Conservation (phyloP, 768 basidiomycete genomes). For the Coprinopsis sp. region DNA sequence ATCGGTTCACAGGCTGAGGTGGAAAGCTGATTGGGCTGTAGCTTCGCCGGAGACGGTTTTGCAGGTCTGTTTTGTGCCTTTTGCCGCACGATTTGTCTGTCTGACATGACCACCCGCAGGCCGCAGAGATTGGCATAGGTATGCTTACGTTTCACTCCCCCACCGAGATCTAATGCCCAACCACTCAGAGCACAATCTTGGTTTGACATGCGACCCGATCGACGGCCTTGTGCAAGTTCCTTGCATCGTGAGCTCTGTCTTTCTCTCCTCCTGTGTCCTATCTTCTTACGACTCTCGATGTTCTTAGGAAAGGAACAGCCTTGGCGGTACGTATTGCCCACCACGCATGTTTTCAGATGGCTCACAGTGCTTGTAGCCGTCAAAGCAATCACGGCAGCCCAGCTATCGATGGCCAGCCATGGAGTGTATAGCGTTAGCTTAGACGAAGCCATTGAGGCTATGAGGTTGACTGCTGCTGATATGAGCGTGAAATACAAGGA, state of each 20-base stretch:
- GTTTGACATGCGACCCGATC: slow-evolving; percentile 91
- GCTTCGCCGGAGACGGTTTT: slow-evolving; percentile 79
- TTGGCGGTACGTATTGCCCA: slow-evolving; percentile 54
- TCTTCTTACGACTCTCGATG: background rate
- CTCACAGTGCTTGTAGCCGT: slow-evolving; percentile 53
- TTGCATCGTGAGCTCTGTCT: slow-evolving; percentile 68
- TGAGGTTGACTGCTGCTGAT: slow-evolving; percentile 88
- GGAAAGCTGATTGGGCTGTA: slow-evolving; percentile 17
- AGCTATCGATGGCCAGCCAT: slow-evolving; percentile 88
- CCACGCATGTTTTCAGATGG: background rate
- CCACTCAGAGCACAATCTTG: slow-evolving; percentile 72
- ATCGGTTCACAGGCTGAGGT: slow-evolving; percentile 3
- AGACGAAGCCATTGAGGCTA: slow-evolving; percentile 94
- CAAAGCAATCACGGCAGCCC: slow-evolving; percentile 90
- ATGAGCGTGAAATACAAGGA: slow-evolving; percentile 97
- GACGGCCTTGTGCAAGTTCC: slow-evolving; percentile 93
- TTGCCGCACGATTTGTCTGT: slow-evolving; percentile 12
- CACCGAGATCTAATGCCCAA: slow-evolving; percentile 6
- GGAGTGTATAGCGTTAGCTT: slow-evolving; percentile 83
- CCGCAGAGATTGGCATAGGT: slow-evolving; percentile 92
- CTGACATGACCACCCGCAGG: slow-evolving; percentile 30
- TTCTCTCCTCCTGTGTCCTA: background rate
- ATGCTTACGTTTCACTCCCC: slow-evolving; percentile 11
- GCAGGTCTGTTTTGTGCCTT: slow-evolving; percentile 41
- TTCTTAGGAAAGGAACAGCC: slow-evolving; percentile 72